Conservation (phyloP, 2,329 filamentous ascomycete genomes). For the Pseudogymnoascus sp. region DNA sequence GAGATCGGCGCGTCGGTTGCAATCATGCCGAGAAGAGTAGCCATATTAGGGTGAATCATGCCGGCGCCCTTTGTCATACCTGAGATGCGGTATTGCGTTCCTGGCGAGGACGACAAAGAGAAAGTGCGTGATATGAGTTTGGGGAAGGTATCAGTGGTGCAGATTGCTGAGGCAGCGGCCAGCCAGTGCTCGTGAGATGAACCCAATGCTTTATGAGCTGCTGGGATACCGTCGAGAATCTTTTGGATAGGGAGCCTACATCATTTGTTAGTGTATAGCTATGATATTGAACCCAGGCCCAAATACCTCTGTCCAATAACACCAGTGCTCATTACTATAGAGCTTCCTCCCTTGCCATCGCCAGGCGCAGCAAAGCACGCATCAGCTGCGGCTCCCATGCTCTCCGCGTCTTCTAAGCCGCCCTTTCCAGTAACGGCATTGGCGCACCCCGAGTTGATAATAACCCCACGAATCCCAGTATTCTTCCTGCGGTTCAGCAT, state of each 20-base stretch:
- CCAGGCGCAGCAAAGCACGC: conserved; percentile 43
- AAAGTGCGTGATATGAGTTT: conserved; percentile 86
- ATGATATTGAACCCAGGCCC: conserved; percentile 7
- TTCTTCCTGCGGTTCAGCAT: conserved; percentile 60
- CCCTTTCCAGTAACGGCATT: conserved; percentile 93
- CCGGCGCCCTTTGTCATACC: conserved; percentile 97
- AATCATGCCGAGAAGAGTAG: conserved; percentile 82
- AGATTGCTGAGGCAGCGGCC: conserved; percentile 78
- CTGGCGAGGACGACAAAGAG: conserved; percentile 69
- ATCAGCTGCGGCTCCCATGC: conserved; percentile 76
- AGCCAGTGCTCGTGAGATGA: conserved; percentile 80
- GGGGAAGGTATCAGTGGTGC: conserved; percentile 96
- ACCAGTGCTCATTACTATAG: conserved; percentile 97
- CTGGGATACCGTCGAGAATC: conserved; percentile 74
- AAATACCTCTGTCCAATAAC: conserved; percentile 83
- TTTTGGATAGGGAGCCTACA: conserved; percentile 76
- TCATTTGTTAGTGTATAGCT: conserved; percentile 15
- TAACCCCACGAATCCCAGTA: conserved; percentile 65
- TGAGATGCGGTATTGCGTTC: conserved; percentile 70
- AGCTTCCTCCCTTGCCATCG: conserved; percentile 44
- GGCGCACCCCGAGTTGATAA: conserved; percentile 93
- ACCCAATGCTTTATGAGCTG: conserved; percentile 62
- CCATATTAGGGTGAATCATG: conserved; percentile 99
- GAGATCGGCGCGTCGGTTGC: conserved; percentile 83
- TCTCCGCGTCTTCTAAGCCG: conserved; percentile 76